phyloP scores from a whole-genome alignment of 176 grass and related monocot genomes.

The Phyllostachys edulis region DNA sequence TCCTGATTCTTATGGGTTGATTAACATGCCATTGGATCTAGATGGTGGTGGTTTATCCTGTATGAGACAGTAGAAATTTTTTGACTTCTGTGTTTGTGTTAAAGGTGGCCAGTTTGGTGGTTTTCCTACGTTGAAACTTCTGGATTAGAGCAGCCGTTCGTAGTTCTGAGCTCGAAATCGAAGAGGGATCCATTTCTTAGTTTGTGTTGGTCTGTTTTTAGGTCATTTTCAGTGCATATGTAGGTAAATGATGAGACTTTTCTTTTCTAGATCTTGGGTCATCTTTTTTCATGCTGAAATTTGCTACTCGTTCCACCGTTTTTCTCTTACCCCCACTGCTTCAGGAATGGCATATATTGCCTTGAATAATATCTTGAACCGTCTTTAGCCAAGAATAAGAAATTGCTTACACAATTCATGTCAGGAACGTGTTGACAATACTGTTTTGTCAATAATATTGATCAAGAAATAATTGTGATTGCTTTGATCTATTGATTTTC shows the following conservation, averaged over 20 bases:
- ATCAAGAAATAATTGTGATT: not conserved
- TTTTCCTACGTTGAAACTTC: conserved; percentile 9
- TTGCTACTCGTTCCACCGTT: not conserved
- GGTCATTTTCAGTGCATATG: not conserved
- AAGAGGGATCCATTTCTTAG: conserved; percentile 10
- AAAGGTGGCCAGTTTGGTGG: not conserved
- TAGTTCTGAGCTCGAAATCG: not conserved
- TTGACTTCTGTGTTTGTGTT: conserved; percentile 11
- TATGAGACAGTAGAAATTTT: not conserved
- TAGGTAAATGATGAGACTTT: not conserved
- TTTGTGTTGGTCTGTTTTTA: conserved; percentile 23
- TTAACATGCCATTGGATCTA: conserved; percentile 23
- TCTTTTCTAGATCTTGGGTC: conserved; percentile 9
- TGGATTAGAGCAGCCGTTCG: conserved; percentile 11
- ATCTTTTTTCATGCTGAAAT: conserved; percentile 11
- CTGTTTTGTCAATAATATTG: not conserved
- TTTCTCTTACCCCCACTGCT: not conserved
- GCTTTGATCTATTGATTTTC: not conserved
- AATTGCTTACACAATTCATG: not conserved
- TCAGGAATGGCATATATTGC: not conserved
- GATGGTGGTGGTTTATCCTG: conserved; percentile 4
- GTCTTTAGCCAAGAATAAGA: not conserved
- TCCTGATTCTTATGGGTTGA: not conserved
- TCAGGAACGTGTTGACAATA: not conserved
- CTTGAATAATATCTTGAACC: not conserved